These are phyloP conservation scores for Periconia macrospinosa DNA, from an alignment of 2,329 filamentous ascomycete species.

Conservation along the genomic window DNA sequence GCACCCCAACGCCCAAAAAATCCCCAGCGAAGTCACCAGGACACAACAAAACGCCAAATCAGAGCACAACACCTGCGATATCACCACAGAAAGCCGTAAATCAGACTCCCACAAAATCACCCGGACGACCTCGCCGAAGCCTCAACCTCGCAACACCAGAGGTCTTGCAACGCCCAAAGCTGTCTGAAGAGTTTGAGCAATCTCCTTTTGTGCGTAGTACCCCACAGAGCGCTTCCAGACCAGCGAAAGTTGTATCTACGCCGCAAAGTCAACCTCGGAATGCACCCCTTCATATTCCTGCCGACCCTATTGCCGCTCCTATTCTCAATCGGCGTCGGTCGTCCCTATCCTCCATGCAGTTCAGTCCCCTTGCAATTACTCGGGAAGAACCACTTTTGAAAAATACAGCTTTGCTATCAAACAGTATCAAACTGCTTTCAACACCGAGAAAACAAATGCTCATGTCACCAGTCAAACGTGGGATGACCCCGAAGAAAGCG, in stretches of 20 bases:
- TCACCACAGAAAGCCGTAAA: constrained; percentile 17
- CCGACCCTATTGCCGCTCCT: constrained; percentile 37
- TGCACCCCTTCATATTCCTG: constrained; percentile 23
- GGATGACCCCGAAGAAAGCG: constrained; percentile 39
- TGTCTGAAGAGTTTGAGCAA: constrained; percentile 35
- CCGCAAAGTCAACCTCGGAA: constrained; percentile 21
- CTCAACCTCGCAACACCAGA: constrained; percentile 34
- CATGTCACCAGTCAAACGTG: constrained; percentile 47
- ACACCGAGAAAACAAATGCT: constrained; percentile 52
- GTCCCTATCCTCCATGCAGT: constrained; percentile 37
- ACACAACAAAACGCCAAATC: constrained; percentile 11
- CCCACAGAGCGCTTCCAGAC: constrained; percentile 20
- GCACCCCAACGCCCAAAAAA: constrained; percentile 25
- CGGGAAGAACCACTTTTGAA: constrained; percentile 34
- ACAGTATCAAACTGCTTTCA: constrained; percentile 52
- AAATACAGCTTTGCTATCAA: constrained; percentile 39
- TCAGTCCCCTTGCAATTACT: constrained; percentile 34
- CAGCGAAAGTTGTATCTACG: constrained; percentile 22
- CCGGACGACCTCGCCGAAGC: constrained; percentile 24
- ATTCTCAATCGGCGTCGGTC: constrained; percentile 39
- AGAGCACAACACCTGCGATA: constrained; percentile 6
- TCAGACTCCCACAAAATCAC: constrained; percentile 28
- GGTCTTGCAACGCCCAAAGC: constrained; percentile 22
- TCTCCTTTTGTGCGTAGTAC: constrained; percentile 37
- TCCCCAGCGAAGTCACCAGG: constrained; percentile 28